Evolutionary conservation across 2,329 filamentous ascomycete species (phyloP).

Genomic region (Stachybotrys chartarum): DNA sequence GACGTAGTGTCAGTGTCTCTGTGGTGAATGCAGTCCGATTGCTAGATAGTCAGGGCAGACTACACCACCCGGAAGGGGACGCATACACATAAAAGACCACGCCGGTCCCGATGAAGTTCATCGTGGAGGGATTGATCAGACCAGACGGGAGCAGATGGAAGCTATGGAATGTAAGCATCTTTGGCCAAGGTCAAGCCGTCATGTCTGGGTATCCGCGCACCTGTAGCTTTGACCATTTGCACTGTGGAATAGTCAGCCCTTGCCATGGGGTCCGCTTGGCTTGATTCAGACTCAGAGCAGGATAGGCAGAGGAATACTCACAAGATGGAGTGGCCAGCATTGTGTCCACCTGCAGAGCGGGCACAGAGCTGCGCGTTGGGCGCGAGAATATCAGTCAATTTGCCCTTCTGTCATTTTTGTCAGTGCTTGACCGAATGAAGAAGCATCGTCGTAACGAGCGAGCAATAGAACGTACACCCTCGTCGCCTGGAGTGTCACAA

Average conservation of each 20-base stretch:
- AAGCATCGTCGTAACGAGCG: slow-evolving; percentile 2
- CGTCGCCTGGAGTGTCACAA: slow-evolving; percentile 19
- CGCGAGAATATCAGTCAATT: slow-evolving; percentile 26
- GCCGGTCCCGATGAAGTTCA: slow-evolving; percentile 68
- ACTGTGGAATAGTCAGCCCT: slow-evolving; percentile 4
- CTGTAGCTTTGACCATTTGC: slow-evolving; percentile 26
- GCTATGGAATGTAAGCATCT: slow-evolving; percentile 26
- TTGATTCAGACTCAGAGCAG: background rate
- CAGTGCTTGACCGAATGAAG: slow-evolving; percentile 6
- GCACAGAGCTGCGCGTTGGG: slow-evolving; percentile 22
- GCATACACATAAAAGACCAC: slow-evolving; percentile 55
- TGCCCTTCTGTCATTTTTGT: slow-evolving; percentile 24
- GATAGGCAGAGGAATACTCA: background rate
- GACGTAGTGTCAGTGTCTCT: slow-evolving; percentile 14
- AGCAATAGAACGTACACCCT: slow-evolving; percentile 18
- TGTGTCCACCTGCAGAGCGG: slow-evolving; percentile 23
- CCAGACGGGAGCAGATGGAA: slow-evolving; percentile 62
- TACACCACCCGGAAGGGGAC: slow-evolving; percentile 10
- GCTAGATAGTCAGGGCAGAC: slow-evolving; percentile 12
- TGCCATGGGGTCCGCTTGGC: background rate
- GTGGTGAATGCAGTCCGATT: slow-evolving; percentile 9
- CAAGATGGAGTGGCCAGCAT: slow-evolving; percentile 11
- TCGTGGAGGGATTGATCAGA: slow-evolving; percentile 52
- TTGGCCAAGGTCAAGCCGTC: slow-evolving; percentile 4
- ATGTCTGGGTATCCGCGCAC: slow-evolving; percentile 12